Evolutionary conservation across 306 rosid genomes (phyloP).

Genomic region (Senna tora): DNA sequence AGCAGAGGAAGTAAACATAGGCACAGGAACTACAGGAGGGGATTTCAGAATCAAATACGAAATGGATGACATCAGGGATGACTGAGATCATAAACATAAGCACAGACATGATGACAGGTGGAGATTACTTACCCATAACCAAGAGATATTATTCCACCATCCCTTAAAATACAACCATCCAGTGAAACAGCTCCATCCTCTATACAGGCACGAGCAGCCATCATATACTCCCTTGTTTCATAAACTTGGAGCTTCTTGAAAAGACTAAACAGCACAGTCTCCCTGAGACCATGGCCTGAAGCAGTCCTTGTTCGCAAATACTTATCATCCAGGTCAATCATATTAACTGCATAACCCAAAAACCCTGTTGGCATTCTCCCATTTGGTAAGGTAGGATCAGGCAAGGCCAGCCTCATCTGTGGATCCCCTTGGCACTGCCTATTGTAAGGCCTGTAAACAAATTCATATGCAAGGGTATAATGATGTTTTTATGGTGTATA

Average conservation of each 20-base stretch:
- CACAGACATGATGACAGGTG: neutral
- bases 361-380: slow-evolving; percentile 56
- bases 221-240: slow-evolving; percentile 50
- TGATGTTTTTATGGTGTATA: neutral
- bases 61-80: slow-evolving; percentile 9
- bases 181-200: slow-evolving; percentile 68
- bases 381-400: slow-evolving; percentile 37
- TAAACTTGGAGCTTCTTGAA: slow-evolving; percentile 66
- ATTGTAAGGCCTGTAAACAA: slow-evolving; percentile 51
- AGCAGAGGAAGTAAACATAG: too few relatives aligned
- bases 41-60: neutral
- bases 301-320: slow-evolving; percentile 45
- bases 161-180: slow-evolving; percentile 66
- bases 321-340: slow-evolving; percentile 52
- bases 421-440: slow-evolving; percentile 39
- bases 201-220: slow-evolving; percentile 53
- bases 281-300: slow-evolving; percentile 58
- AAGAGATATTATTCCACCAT: slow-evolving; percentile 49
- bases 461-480: neutral
- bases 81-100: neutral
- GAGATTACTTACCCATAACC: slow-evolving; percentile 53
- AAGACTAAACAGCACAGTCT: slow-evolving; percentile 60
- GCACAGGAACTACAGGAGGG: too few relatives aligned
- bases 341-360: slow-evolving; percentile 67
- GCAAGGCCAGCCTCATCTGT: slow-evolving; percentile 57